Percentiles rank a stretch among this genome's conserved stretches.
These are phyloP conservation scores for Hygrophila difformis DNA, from an alignment of 257 asterid genomes.

Conservation along the genomic window DNA sequence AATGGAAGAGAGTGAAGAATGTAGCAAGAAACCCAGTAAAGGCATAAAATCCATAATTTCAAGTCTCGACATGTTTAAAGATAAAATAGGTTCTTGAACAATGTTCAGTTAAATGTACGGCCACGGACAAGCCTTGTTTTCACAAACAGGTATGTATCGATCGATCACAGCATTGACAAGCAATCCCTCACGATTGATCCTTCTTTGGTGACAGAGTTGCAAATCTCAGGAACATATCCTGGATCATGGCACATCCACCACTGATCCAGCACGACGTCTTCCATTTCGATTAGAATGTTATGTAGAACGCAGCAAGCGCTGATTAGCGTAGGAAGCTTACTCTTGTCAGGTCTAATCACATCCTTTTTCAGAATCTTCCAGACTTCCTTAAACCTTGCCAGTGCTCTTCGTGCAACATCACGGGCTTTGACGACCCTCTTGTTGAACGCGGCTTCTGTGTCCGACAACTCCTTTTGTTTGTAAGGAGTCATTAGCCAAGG, in stretches of 20 bases:
- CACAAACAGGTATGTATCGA: too few species aligned
- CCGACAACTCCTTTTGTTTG: conserved; percentile 37
- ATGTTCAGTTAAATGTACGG: too few species aligned
- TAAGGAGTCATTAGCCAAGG: conserved; percentile 88
- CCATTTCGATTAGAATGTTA: conserved; percentile 75
- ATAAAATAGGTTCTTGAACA: too few species aligned
- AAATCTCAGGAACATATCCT: conserved; percentile 44
- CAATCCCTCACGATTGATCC: conserved; percentile 42
- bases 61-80: too few species aligned
- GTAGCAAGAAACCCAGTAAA: too few species aligned
- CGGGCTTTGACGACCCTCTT: conserved; percentile 37
- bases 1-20: too few species aligned
- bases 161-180: too few species aligned
- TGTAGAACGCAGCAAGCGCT: conserved; percentile 88
- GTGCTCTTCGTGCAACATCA: conserved; percentile 43
- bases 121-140: too few species aligned
- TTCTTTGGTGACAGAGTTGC: conserved; percentile 36
- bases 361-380: conserved; percentile 79
- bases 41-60: too few species aligned
- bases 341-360: conserved; percentile 91
- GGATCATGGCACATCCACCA: conserved; percentile 41
- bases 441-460: conserved; percentile 40
- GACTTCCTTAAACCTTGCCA: conserved; percentile 54
- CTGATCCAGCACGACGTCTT: conserved; percentile 34
- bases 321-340: conserved; percentile 73